Percentiles rank a stretch among this genome's conserved stretches.
phyloP scores from a whole-genome alignment of 768 basidiomycete genomes.

The Infundibulicybe gibba region DNA sequence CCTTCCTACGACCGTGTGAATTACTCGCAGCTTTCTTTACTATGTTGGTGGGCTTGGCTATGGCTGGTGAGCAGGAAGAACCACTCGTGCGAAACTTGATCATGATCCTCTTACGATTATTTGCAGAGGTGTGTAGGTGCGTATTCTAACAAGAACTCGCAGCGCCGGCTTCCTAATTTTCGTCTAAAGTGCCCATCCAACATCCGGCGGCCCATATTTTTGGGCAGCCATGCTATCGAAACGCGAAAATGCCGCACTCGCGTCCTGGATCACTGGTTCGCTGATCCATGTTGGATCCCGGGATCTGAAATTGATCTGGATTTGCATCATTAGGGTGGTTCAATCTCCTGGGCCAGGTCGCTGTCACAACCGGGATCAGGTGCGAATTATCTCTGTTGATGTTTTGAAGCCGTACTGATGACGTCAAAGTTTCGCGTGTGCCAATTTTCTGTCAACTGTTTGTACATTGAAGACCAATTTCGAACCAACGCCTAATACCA shows the following conservation, averaged over 20 bases:
- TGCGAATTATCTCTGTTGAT: constrained; percentile 13
- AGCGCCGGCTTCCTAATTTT: neutral
- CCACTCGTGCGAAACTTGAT: neutral
- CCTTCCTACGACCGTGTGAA: neutral
- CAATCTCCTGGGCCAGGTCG: constrained; percentile 72
- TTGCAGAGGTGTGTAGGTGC: constrained; percentile 46
- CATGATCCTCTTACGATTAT: neutral
- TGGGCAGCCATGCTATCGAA: constrained; percentile 77
- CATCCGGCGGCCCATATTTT: constrained; percentile 73
- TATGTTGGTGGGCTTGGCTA: constrained; percentile 66
- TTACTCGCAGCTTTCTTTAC: constrained; percentile 51
- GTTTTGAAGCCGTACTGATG: neutral
- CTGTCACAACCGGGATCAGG: constrained; percentile 74
- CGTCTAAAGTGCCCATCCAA: constrained; percentile 58
- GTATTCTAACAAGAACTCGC: neutral
- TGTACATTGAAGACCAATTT: constrained; percentile 59
- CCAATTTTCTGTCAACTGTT: constrained; percentile 64
- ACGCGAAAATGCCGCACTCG: constrained; percentile 53
- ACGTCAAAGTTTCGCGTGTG: constrained; percentile 49
- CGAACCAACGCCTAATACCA: constrained; percentile 52
- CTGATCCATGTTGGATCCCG: neutral
- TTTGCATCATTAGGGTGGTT: constrained; percentile 50
- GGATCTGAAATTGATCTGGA: no score
- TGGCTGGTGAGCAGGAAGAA: constrained; percentile 53
- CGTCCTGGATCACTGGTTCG: constrained; percentile 68